Conservation (phyloP, 1,284 basidiomycete genomes). For the Papiliotrema flavescens region DNA sequence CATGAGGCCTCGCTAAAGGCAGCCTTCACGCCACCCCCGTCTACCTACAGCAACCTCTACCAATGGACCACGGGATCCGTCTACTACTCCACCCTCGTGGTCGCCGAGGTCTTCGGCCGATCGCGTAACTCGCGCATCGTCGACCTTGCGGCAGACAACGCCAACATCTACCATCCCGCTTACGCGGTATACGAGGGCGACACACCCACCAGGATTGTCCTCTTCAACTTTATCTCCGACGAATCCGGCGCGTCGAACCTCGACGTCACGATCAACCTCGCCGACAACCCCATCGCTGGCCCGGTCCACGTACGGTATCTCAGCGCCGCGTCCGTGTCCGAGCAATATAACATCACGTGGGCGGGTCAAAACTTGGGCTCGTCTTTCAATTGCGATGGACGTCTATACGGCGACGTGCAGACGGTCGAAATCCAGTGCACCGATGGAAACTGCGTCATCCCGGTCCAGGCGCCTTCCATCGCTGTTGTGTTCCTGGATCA, state of each 20-base stretch:
- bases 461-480: constrained; percentile 65
- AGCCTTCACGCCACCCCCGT: constrained; percentile 50
- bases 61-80: constrained; percentile 52
- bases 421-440: constrained; percentile 58
- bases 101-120: constrained; percentile 65
- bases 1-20: background rate
- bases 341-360: constrained; percentile 71
- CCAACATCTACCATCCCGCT: constrained; percentile 59
- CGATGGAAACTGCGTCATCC: constrained; percentile 58
- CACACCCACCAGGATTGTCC: constrained; percentile 56
- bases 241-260: constrained; percentile 49
- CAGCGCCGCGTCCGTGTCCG: constrained; percentile 53
- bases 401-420: constrained; percentile 55
- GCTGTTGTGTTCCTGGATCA: constrained; percentile 68
- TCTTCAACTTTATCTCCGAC: constrained; percentile 62
- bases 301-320: constrained; percentile 46
- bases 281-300: constrained; percentile 35
- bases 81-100: constrained; percentile 65
- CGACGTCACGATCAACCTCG: constrained; percentile 26
- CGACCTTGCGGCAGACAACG: constrained; percentile 52
- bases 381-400: constrained; percentile 63
- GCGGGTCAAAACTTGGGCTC: constrained; percentile 65
- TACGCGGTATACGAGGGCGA: constrained; percentile 63
- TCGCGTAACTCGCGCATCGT: constrained; percentile 60
- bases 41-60: constrained; percentile 18